Evolutionary conservation across 805 yeast species (phyloP).

Genomic region (Saccharomycopsis malanga): DNA sequence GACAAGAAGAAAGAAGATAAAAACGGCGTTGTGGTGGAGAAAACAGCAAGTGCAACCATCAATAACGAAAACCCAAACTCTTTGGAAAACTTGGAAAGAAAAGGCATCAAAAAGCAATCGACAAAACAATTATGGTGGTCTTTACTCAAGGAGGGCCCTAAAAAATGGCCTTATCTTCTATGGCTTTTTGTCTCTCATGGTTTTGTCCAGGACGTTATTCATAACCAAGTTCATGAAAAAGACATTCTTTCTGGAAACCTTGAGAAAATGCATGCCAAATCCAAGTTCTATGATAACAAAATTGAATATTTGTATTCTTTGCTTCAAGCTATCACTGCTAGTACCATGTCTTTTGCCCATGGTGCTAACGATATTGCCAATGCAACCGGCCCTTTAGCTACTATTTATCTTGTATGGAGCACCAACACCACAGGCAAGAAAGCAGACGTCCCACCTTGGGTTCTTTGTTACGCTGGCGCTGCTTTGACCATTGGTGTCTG

Average conservation of each 20-base stretch:
- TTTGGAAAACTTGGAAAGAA: constrained; percentile 3
- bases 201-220: constrained; percentile 55
- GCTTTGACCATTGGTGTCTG: constrained; percentile 62
- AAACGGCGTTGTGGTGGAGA: too few relatives aligned
- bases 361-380: constrained; percentile 77
- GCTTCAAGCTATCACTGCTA: constrained; percentile 65
- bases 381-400: constrained; percentile 69
- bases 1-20: too few relatives aligned
- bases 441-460: constrained; percentile 64
- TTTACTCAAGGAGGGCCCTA: constrained; percentile 40
- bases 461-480: constrained; percentile 59
- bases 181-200: constrained; percentile 52
- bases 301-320: constrained; percentile 62
- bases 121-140: constrained; percentile 34
- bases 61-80: not conserved
- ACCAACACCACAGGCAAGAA: constrained; percentile 38
- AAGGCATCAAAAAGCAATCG: constrained; percentile 24
- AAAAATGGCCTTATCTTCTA: constrained; percentile 45
- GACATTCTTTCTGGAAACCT: constrained; percentile 42
- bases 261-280: constrained; percentile 43
- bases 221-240: constrained; percentile 35
- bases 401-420: constrained; percentile 57
- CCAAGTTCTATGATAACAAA: constrained; percentile 65
- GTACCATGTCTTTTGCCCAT: constrained; percentile 76
- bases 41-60: too few relatives aligned